Evolutionary conservation across 1,284 basidiomycete genomes (phyloP).

Genomic region (Xerocomus cyaneibrunnescens): DNA sequence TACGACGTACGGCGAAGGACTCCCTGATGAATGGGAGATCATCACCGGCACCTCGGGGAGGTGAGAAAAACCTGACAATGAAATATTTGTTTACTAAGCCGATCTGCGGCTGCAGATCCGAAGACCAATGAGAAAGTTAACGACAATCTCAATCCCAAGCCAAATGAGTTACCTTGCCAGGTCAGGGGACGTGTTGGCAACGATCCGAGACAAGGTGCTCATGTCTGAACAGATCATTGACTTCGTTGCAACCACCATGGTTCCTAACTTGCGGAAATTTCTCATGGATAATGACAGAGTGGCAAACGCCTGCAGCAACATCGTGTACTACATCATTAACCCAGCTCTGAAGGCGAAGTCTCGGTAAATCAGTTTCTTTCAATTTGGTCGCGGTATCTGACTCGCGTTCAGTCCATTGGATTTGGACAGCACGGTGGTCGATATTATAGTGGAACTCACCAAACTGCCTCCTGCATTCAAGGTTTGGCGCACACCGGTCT

Average conservation of each 20-base stretch:
- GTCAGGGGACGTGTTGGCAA: slow-evolving; percentile 33
- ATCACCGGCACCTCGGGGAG: slow-evolving; percentile 59
- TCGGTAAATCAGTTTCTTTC: slow-evolving; percentile 44
- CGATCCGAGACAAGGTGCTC: background rate
- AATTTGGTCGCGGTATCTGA: slow-evolving; percentile 1
- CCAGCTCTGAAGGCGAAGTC: slow-evolving; percentile 77
- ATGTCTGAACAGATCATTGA: slow-evolving; percentile 56
- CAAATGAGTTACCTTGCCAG: slow-evolving; percentile 53
- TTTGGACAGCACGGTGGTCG: slow-evolving; percentile 62
- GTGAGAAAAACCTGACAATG: slow-evolving; percentile 28
- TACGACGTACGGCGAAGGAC: slow-evolving; percentile 66
- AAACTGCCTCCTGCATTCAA: slow-evolving; percentile 78
- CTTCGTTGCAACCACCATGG: slow-evolving; percentile 68
- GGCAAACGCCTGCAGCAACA: slow-evolving; percentile 72
- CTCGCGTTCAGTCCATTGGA: slow-evolving; percentile 59
- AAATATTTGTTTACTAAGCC: background rate
- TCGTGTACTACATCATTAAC: slow-evolving; percentile 83
- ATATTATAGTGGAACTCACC: slow-evolving; percentile 77
- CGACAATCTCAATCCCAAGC: slow-evolving; percentile 45
- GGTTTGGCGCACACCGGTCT: slow-evolving; percentile 80
- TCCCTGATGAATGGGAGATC: slow-evolving; percentile 62
- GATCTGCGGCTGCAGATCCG: slow-evolving; percentile 33
- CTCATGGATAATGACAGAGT: slow-evolving; percentile 87
- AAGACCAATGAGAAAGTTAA: slow-evolving; percentile 59
- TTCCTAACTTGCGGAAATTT: slow-evolving; percentile 81